phyloP scores from a whole-genome alignment of 75 land plant species.

The Pinus albicaulis region DNA sequence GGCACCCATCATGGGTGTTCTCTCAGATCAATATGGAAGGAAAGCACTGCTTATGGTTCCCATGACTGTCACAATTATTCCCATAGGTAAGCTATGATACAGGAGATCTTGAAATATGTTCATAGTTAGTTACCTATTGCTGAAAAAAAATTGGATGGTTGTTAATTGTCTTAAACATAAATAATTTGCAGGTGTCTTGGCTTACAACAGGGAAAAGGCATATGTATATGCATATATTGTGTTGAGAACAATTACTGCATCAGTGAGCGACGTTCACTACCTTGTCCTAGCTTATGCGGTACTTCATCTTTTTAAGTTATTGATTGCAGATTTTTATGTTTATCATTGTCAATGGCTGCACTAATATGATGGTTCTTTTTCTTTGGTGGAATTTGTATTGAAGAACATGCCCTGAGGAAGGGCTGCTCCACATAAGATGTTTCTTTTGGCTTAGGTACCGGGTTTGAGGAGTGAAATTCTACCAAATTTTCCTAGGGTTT shows the following conservation, averaged over 20 bases:
- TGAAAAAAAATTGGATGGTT: neutral
- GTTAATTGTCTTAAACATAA: constrained; percentile 5
- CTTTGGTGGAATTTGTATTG: too few relatives aligned
- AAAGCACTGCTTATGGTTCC: constrained; percentile 70
- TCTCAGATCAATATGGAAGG: constrained; percentile 70
- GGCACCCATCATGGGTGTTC: constrained; percentile 64
- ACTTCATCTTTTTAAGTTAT: constrained; percentile 3
- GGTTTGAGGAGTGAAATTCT: too few relatives aligned
- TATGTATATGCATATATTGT: constrained; percentile 53
- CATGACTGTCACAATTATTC: constrained; percentile 38
- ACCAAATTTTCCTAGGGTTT: too few relatives aligned
- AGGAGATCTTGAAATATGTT: neutral
- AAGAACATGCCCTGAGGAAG: too few relatives aligned
- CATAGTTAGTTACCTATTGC: neutral
- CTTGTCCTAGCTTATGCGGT: constrained; percentile 75
- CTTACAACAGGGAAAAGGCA: constrained; percentile 35
- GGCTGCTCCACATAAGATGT: too few relatives aligned
- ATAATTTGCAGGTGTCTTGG: constrained; percentile 52
- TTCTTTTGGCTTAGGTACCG: too few relatives aligned
- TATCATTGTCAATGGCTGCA: too few relatives aligned
- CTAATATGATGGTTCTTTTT: too few relatives aligned
- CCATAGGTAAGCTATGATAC: constrained; percentile 36
- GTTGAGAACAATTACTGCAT: constrained; percentile 38
- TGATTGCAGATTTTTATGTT: too few relatives aligned
- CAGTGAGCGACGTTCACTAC: constrained; percentile 60